Evolutionary conservation across 2,329 filamentous ascomycete genomes (phyloP), one percentile per base, ranked within the genome.

Genomic region (Penicillium nordicum): DNA sequence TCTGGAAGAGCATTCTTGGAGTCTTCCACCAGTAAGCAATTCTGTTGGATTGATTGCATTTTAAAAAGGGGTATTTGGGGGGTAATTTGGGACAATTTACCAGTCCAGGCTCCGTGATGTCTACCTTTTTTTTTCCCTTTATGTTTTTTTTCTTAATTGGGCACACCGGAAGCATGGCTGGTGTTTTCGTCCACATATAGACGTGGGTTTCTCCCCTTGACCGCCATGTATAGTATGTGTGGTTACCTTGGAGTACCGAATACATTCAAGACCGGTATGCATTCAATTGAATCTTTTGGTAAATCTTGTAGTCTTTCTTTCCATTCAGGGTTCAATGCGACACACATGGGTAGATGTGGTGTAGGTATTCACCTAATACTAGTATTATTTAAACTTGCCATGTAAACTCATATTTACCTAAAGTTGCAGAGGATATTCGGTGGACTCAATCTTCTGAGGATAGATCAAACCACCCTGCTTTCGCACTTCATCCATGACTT

Each of bases 1-100:
- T 99, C 60, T 99, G 94, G 94, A 92, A 91, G 82, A 90, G 87
- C 75, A 80, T 99, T 75, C 81, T 97, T 61, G 85, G 86, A 69
- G 87, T 97, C 68, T 93, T 99, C 72, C 85, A 85, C 67, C 80
- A 87, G 64, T 74, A 73, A 58, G 34, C n/a, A 21, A 45, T 42
- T 45, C 12, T 34, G 30, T 47, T 43, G 40, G 45, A 52, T 29
- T 16, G 43, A 43, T 85, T 59, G 81, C 82, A 46, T 71, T 84
- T 84, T 57, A 78, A 77, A 70, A 80, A 79, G 69, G 80, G 80
- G 66, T 53, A 40, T 52, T 37, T 55, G 14, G 45, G 51, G 36
- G 54, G 52, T 45, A 38, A 46, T 46, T 47, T 49, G 50, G 46
- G 50, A 60, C 48, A 41, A 57, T 27, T 54, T 55, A 41, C 50